Evolutionary conservation across 306 rosid genomes (phyloP).

Genomic region (Dicorynia guianensis): DNA sequence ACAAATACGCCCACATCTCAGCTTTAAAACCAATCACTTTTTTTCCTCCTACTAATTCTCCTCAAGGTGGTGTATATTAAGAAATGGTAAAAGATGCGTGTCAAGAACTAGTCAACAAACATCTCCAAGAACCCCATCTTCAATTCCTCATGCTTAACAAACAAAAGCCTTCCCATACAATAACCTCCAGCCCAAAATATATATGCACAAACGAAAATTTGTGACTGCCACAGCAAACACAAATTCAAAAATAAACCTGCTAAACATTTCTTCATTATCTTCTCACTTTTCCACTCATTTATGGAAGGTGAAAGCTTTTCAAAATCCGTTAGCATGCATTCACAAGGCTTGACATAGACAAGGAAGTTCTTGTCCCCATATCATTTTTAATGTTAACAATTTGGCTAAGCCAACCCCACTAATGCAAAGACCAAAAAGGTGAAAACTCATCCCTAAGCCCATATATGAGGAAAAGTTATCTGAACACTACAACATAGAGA

Average conservation of each 20-base stretch:
- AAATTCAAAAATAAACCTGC: not conserved
- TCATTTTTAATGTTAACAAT: not conserved
- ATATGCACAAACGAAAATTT: not conserved
- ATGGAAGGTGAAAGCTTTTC: not conserved
- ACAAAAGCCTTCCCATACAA: constrained; percentile 34
- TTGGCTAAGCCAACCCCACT: constrained; percentile 23
- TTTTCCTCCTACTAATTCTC: no score
- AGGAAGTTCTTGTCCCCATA: constrained; percentile 6
- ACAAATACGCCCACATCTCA: not conserved
- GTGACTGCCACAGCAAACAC: constrained; percentile 8
- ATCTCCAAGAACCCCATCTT: constrained; percentile 22
- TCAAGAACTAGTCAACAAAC: not conserved
- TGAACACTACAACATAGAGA: constrained; percentile 10
- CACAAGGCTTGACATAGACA: not conserved
- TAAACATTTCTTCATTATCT: not conserved
- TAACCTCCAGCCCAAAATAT: constrained; percentile 13
- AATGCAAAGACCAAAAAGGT: constrained; percentile 10
- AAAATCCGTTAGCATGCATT: not conserved
- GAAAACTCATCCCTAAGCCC: constrained; percentile 29
- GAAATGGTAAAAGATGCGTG: not conserved
- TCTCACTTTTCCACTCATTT: not conserved
- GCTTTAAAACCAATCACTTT: not conserved
- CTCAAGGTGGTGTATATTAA: not conserved
- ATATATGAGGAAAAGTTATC: constrained; percentile 4
- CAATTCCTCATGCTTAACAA: constrained; percentile 23